A percentile compares a stretch with the other conserved stretches of the same genome.
Evolutionary conservation across 164 flowering plant genomes (phyloP).

Genomic region (Macadamia tetraphylla): DNA sequence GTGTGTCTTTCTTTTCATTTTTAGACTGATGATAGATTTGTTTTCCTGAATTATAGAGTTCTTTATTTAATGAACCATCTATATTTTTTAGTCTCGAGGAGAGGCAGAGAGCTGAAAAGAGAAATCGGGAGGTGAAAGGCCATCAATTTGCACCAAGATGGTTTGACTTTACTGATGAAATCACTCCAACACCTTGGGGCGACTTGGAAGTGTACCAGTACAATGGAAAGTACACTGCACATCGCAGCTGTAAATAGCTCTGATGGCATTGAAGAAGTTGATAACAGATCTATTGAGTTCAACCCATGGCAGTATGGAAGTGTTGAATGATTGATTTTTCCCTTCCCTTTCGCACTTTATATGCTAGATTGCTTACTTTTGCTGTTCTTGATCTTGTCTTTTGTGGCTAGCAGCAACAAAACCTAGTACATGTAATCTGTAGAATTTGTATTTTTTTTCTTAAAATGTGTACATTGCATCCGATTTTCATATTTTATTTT

Average conservation of each 20-base stretch:
- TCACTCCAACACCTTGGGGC: slow-evolving; percentile 81
- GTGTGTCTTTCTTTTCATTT: too few species aligned
- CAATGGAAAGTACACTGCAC: slow-evolving; percentile 68
- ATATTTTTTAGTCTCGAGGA: slow-evolving; percentile 62
- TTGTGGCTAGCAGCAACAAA: background rate
- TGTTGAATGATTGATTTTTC: slow-evolving; percentile 21
- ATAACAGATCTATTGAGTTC: slow-evolving; percentile 48
- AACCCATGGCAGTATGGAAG: slow-evolving; percentile 77
- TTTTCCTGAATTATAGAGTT: background rate
- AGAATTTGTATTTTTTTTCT: slow-evolving; percentile 13
- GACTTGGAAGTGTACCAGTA: slow-evolving; percentile 70
- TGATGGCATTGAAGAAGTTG: slow-evolving; percentile 28
- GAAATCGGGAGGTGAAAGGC: slow-evolving; percentile 59
- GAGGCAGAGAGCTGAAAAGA: slow-evolving; percentile 84
- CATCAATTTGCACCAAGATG: slow-evolving; percentile 63
- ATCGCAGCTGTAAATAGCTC: slow-evolving; percentile 49
- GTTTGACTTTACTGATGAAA: slow-evolving; percentile 59
- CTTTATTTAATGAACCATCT: background rate
- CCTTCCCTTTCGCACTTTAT: background rate
- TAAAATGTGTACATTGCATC: slow-evolving; percentile 7
- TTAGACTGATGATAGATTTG: too few species aligned
- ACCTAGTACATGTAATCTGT: slow-evolving; percentile 13
- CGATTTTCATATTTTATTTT: slow-evolving; percentile 2
- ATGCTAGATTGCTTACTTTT: background rate
- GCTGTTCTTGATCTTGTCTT: too few species aligned